These are phyloP conservation scores for Fusarium duplospermum DNA, from an alignment of 2,329 filamentous ascomycete species.

Conservation along the genomic window DNA sequence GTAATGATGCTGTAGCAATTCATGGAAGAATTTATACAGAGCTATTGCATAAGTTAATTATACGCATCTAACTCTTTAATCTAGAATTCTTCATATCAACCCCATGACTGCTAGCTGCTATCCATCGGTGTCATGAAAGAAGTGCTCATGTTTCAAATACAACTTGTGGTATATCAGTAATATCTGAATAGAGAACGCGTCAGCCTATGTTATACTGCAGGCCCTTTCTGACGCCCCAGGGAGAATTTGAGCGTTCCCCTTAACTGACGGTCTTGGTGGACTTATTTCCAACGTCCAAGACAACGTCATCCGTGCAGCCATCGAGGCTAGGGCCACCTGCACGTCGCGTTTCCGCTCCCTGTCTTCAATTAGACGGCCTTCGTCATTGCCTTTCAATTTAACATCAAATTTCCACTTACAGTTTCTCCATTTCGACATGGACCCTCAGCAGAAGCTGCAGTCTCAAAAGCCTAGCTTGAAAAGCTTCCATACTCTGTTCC, in stretches of 20 bases:
- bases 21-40: not conserved
- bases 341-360: not conserved
- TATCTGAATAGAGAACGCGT: not conserved
- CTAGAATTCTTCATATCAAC: not conserved
- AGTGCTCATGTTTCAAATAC: not conserved
- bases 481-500: not conserved
- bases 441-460: not conserved
- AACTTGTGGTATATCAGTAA: not conserved
- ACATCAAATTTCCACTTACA: not conserved
- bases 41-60: not conserved
- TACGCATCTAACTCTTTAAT: not conserved
- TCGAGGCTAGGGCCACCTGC: not conserved
- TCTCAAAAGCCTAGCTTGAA: not conserved
- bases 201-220: not conserved
- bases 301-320: not conserved
- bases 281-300: not conserved
- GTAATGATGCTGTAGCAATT: not conserved
- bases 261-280: not conserved
- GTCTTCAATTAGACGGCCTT: not conserved
- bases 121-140: not conserved
- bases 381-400: not conserved
- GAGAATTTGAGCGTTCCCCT: not conserved
- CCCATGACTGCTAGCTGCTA: not conserved
- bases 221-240: not conserved
- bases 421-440: not conserved